A percentile compares a stretch with the other conserved stretches of the same genome.
phyloP scores from a whole-genome alignment of 225 moss, liverwort and hornwort species.

The Lunularia cruciata region DNA sequence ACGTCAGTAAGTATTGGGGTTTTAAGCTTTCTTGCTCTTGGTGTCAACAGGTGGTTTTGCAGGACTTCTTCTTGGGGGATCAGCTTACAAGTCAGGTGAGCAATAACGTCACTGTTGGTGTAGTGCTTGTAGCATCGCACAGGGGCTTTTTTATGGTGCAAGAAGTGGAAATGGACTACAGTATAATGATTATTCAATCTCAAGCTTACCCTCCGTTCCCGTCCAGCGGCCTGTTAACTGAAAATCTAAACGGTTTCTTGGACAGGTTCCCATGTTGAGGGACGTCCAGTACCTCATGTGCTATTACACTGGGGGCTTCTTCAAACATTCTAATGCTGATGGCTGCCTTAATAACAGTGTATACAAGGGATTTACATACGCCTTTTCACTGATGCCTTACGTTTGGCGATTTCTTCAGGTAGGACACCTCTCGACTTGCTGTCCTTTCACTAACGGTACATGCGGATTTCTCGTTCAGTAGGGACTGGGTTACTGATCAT shows the following conservation, averaged over 20 bases:
- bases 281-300: slow-evolving; percentile 73
- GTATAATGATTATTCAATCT: too few relatives aligned
- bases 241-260: not conserved
- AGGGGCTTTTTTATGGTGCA: too few relatives aligned
- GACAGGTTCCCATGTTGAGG: slow-evolving; percentile 57
- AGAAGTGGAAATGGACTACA: too few relatives aligned
- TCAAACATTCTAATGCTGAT: slow-evolving; percentile 45
- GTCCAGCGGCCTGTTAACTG: not conserved
- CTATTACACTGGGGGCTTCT: slow-evolving; percentile 70
- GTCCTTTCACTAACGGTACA: too few relatives aligned
- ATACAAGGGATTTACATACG: slow-evolving; percentile 55
- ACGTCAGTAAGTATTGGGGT: too few relatives aligned
- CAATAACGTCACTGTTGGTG: too few relatives aligned
- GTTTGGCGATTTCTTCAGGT: slow-evolving; percentile 90
- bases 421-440: not conserved
- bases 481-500: not conserved
- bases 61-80: slow-evolving; percentile 18
- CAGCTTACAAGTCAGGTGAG: slow-evolving; percentile 24
- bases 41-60: slow-evolving; percentile 6
- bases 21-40: not conserved
- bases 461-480: not conserved
- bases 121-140: too few relatives aligned
- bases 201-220: too few relatives aligned
- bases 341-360: slow-evolving; percentile 44
- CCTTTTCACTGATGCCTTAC: slow-evolving; percentile 76